A percentile compares a stretch with the other conserved stretches of the same genome.
Conservation (phyloP, 345 rosid species). For the Camelina neglecta region DNA sequence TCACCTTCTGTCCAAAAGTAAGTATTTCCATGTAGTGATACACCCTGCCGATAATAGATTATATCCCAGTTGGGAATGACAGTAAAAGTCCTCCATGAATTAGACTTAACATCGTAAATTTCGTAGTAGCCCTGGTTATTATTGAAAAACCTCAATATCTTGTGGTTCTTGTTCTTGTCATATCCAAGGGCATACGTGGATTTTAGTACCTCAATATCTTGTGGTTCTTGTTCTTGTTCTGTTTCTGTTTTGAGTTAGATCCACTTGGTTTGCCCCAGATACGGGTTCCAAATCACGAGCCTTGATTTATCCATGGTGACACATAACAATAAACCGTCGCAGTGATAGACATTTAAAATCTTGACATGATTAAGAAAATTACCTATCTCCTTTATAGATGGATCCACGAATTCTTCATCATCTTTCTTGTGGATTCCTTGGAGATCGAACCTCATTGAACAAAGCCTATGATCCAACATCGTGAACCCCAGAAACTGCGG, state of each 20-base stretch:
- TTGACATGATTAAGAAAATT: no score
- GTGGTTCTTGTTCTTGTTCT: neutral
- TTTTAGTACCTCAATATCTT: neutral
- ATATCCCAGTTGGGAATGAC: neutral
- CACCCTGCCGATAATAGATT: no score
- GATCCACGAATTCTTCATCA: neutral
- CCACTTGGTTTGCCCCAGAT: neutral
- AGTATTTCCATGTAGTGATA: no score
- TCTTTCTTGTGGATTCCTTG: neutral
- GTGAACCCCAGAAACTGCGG: constrained; percentile 1
- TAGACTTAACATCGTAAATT: constrained; percentile 4
- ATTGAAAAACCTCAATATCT: neutral
- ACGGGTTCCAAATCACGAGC: neutral
- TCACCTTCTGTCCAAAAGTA: no score
- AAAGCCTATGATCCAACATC: neutral
- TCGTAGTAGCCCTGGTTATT: neutral
- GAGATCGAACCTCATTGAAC: constrained; percentile 1
- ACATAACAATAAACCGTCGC: neutral
- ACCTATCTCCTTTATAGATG: neutral
- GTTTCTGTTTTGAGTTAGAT: neutral
- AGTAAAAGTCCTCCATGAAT: neutral
- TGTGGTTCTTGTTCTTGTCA: constrained; percentile 7
- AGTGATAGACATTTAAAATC: neutral
- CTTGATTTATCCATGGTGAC: neutral
- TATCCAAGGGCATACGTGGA: neutral